Percentiles rank a stretch among this genome's conserved stretches.
Evolutionary conservation across 2,329 filamentous ascomycete genomes (phyloP).

Genomic region (Phialocephala sp.): DNA sequence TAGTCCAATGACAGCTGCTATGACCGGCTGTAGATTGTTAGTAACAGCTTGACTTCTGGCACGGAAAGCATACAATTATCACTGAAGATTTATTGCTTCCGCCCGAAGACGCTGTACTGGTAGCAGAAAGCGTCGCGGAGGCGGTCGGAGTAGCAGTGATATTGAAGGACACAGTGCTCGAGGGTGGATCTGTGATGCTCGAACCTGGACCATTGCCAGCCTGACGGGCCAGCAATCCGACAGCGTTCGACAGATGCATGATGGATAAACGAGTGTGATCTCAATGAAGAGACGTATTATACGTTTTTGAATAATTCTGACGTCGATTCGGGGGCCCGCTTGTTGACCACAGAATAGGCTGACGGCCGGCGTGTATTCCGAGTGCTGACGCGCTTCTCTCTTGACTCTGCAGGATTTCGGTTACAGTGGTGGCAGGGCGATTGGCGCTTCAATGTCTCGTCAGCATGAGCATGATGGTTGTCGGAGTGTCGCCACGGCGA

Average conservation of each 20-base stretch:
- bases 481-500: conserved; percentile 2
- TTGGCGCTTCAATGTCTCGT: conserved; percentile 15
- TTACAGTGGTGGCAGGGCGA: conserved; percentile 11
- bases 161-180: conserved; percentile 5
- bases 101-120: not conserved
- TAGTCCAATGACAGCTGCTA: conserved; percentile 28
- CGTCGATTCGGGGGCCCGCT: not conserved
- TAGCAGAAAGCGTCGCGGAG: conserved; percentile 13
- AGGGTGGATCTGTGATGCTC: conserved; percentile 5
- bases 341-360: conserved; percentile 9
- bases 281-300: conserved; percentile 18
- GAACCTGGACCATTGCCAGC: not conserved
- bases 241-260: conserved; percentile 24
- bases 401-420: conserved; percentile 5
- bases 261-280: conserved; percentile 21
- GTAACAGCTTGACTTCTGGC: not conserved
- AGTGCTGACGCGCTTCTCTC: conserved; percentile 19
- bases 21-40: conserved; percentile 19
- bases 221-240: conserved; percentile 10
- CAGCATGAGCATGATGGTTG: conserved; percentile 11
- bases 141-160: conserved; percentile 12
- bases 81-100: conserved; percentile 1
- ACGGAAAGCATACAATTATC: conserved; percentile 20
- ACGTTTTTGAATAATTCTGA: not conserved
- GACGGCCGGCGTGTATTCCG: conserved; percentile 5